phyloP scores from a whole-genome alignment of 768 basidiomycete genomes.

The Lentinula sp. region DNA sequence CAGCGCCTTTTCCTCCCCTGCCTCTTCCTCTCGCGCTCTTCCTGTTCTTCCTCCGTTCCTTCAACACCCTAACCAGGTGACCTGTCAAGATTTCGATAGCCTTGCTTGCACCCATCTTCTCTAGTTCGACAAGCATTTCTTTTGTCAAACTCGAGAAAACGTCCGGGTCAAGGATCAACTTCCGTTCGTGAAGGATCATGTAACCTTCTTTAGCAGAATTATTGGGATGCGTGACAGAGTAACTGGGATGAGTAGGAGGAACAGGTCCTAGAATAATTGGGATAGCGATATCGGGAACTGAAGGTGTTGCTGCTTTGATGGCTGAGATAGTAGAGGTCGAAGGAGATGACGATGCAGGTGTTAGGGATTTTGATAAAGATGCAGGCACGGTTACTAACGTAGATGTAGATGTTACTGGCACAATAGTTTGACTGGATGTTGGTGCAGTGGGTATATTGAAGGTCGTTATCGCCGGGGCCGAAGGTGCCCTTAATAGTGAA shows the following conservation, averaged over 20 bases:
- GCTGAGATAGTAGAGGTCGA: conserved; percentile 18
- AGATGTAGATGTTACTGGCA: conserved; percentile 5
- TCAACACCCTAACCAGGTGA: conserved; percentile 80
- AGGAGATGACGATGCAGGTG: background rate
- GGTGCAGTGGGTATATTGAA: conserved; percentile 9
- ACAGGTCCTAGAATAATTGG: conserved; percentile 75
- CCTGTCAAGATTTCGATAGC: conserved; percentile 78
- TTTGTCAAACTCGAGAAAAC: conserved; percentile 76
- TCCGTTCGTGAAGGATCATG: conserved; percentile 82
- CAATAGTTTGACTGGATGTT: conserved; percentile 8
- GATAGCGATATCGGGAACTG: conserved; percentile 52
- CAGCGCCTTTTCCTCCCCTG: conserved; percentile 19
- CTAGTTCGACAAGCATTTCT: conserved; percentile 68
- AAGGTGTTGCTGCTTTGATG: conserved; percentile 20
- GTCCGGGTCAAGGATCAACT: conserved; percentile 76
- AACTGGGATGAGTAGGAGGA: conserved; percentile 55
- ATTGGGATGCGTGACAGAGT: conserved; percentile 37
- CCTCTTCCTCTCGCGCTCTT: conserved; percentile 35
- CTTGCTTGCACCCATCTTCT: conserved; percentile 75
- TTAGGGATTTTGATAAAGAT: conserved; percentile 4
- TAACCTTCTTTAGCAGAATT: conserved; percentile 48
- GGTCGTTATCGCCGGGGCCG: conserved; percentile 14
- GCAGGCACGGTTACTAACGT: conserved; percentile 1
- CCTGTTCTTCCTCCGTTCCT: conserved; percentile 54
- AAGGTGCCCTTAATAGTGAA: conserved; percentile 10